phyloP scores from a whole-genome alignment of 352 stramenopile species.

The Phytophthora syringae region DNA sequence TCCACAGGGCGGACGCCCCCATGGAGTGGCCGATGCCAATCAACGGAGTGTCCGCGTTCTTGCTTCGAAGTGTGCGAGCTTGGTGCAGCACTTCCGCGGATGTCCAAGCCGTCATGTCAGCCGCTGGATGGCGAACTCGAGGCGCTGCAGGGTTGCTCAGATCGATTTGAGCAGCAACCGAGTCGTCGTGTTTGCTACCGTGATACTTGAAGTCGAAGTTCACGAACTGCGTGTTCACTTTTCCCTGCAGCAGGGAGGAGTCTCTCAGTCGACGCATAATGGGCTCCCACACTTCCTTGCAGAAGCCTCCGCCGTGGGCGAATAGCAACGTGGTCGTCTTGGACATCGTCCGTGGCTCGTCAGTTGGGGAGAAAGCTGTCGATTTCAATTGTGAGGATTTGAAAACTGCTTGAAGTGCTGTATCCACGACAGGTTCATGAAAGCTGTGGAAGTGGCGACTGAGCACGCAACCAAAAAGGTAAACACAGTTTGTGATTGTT shows the following conservation, averaged over 20 bases:
- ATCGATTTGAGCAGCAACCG: slow-evolving; percentile 28
- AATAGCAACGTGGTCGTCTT: slow-evolving; percentile 51
- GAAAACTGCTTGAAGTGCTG: too few relatives aligned
- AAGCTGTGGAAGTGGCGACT: slow-evolving; percentile 15
- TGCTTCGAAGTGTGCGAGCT: slow-evolving; percentile 23
- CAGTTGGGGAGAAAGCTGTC: background rate
- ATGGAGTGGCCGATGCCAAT: slow-evolving; percentile 66
- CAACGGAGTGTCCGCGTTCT: slow-evolving; percentile 23
- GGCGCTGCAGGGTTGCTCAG: slow-evolving; percentile 32
- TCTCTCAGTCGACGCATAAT: slow-evolving; percentile 44
- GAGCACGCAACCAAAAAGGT: too few relatives aligned
- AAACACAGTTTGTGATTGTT: slow-evolving; percentile 22
- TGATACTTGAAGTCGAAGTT: slow-evolving; percentile 64
- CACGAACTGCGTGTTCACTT: slow-evolving; percentile 21
- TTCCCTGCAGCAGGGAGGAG: slow-evolving; percentile 37
- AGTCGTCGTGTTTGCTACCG: slow-evolving; percentile 52
- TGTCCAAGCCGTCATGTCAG: slow-evolving; percentile 28
- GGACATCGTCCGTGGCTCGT: slow-evolving; percentile 11
- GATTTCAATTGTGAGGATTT: slow-evolving; percentile 16
- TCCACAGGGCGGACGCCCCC: slow-evolving; percentile 49
- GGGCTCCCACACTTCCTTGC: slow-evolving; percentile 54
- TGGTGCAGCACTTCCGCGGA: slow-evolving; percentile 36
- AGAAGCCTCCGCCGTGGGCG: slow-evolving; percentile 54
- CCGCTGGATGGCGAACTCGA: slow-evolving; percentile 43
- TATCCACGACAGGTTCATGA: background rate